Evolutionary conservation across 108 stramenopile species (phyloP), one percentile per base, ranked within the genome.

Genomic region (Schizochytrium sp.): DNA sequence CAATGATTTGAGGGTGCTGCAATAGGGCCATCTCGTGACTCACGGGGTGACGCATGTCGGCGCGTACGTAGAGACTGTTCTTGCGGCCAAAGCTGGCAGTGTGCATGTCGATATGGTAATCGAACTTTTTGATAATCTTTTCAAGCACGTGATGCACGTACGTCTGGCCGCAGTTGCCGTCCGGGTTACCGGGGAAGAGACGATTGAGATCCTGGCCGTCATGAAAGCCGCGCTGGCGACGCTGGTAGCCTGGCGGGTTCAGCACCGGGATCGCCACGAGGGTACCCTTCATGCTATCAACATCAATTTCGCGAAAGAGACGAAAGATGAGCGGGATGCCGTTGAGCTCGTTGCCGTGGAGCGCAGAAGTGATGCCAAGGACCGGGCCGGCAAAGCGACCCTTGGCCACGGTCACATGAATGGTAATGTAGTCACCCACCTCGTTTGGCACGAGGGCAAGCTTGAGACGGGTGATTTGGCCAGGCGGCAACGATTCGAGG

Each of bases 271-370:
- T 87, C 5, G 90, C 87, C 58, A 90, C 90, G 55, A 90, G 18
- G 41, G 88, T 88, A 5, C 90, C 90, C 23, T 16, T 53, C 90
- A 90, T 34, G 18, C 6, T 58, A 41, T 58, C 44, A 19, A 34
- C 25, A 19, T 90, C 90, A n/a, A 90, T 58, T 45, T 87, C 87
- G 21, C 34, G 25, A 44, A 90, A 87, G 28, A 90, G 72, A 23
- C 89, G 89, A 71, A 87, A 87, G 47, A 90, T 88, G 44, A 90
- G 60, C 5, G 90, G 87, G 34, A 90, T 88, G 43, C 90, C 90
- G 72, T 90, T 90, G 47, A 90, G 60, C 53, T 90, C 90, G 88
- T 90, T 90, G 14, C 90, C 90, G 72, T 90, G 90, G 25, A 90
- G 58, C 16, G 88, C 88, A 5, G 87, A 72, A 23, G 90, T 90